Evolutionary conservation across 2,329 filamentous ascomycete species (phyloP).

Genomic region (Corynespora cassiicola): DNA sequence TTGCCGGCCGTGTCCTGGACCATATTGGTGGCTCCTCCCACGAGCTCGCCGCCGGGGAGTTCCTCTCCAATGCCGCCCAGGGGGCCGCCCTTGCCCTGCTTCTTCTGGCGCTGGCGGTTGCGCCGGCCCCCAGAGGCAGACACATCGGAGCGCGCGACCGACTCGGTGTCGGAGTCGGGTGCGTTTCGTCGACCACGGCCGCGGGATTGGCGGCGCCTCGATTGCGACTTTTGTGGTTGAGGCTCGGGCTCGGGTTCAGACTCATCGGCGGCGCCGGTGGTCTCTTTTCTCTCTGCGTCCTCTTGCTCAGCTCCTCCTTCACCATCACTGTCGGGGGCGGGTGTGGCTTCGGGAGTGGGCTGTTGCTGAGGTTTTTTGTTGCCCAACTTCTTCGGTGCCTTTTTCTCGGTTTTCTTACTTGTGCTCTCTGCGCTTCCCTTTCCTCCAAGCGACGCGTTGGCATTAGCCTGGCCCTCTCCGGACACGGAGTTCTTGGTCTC

Average conservation of each 20-base stretch:
- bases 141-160: conserved; percentile 60
- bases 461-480: conserved; percentile 46
- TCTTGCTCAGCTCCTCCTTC: conserved; percentile 51
- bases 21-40: conserved; percentile 61
- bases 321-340: conserved; percentile 53
- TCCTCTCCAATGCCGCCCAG: conserved; percentile 64
- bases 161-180: conserved; percentile 60
- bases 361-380: conserved; percentile 52
- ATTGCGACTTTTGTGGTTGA: conserved; percentile 52
- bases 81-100: conserved; percentile 56
- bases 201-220: conserved; percentile 57
- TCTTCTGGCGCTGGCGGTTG: conserved; percentile 60
- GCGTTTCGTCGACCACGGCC: conserved; percentile 54
- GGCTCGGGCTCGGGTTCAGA: conserved; percentile 55
- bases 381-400: conserved; percentile 58
- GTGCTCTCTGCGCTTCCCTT: conserved; percentile 46
- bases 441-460: conserved; percentile 42
- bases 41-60: conserved; percentile 58
- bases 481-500: conserved; percentile 44
- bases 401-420: conserved; percentile 55
- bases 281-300: conserved; percentile 45
- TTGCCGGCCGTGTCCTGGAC: conserved; percentile 64
- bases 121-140: conserved; percentile 61
- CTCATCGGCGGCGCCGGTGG: conserved; percentile 43
- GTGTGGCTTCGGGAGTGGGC: conserved; percentile 56